Base-by-base conservation (phyloP, 2,329 filamentous ascomycete species). In the Fusarium sterilihyphosum region DNA sequence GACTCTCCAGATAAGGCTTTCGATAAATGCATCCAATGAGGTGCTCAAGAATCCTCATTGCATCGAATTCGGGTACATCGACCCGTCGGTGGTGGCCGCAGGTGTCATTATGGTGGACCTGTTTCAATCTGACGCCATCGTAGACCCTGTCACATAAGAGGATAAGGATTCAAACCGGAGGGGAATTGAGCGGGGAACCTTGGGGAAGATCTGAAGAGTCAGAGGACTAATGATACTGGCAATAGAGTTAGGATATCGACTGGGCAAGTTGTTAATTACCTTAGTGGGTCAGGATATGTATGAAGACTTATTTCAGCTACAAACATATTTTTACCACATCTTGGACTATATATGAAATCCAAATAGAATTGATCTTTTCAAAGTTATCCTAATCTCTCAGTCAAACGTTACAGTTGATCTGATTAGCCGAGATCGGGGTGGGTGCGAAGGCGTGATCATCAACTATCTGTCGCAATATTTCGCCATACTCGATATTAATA, bases 401-500 rank as follows among this genome's bases (percentile, higher is more conserved):
- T 35, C 24, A 24, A 29, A 26, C 50, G 24, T 20, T 35, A 49
- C 69, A 44, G 47, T 65, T 58, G 57, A 61, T 66, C 37, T 38
- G 49, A 61, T 71, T 77, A 70, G 71, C 75, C 73, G 73, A 73
- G 53, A 72, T 77, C 75, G 76, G 76, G 64, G 26, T 49, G 56
- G 54, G 44, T 73, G 65, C 61, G 75, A 78, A 78, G 76, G 72
- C 76, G 76, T 78, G 62, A 78, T 78, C 70, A 54, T 68, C 65
- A 43, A 72, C 50, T 60, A 72, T 63, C 47, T 77, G 74, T 77
- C 73, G 76, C 75, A 72, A 78, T 78, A 74, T 77, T 76, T 77
- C 75, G 74, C 73, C 71, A 77, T 77, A 68, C 49, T 65, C 59
- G 65, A 68, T 57, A 77, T 77, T 77, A 77, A 71, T 78, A 76